Conservation (phyloP, 495 filamentous ascomycete genomes). For the Hypoxylon lienhwacheense region DNA sequence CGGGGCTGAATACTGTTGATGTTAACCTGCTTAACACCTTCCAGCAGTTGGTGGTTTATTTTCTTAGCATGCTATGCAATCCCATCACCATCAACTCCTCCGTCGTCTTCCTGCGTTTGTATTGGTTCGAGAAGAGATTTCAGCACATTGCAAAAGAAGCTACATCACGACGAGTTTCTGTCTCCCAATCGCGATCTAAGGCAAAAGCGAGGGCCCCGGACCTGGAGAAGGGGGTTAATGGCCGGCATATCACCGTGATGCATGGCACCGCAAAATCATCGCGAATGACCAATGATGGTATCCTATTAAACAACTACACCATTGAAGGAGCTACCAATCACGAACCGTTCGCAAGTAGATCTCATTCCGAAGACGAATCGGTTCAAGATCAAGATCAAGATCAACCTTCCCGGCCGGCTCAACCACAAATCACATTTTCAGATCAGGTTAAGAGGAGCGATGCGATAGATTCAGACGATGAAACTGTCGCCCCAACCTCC, state of each 20-base stretch:
- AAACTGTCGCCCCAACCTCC: conserved; percentile 45
- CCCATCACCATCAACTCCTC: conserved; percentile 88
- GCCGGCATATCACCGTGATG: conserved; percentile 73
- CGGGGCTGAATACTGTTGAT: conserved; percentile 86
- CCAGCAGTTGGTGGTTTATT: conserved; percentile 74
- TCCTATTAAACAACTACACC: conserved; percentile 41
- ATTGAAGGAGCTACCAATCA: conserved; percentile 20
- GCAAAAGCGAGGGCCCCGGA: conserved; percentile 57
- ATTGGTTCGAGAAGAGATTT: conserved; percentile 98
- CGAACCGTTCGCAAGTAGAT: conserved; percentile 32
- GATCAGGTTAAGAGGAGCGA: conserved; percentile 58
- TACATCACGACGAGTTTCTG: conserved; percentile 45
- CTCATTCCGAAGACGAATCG: conserved; percentile 31
- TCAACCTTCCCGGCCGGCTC: conserved; percentile 8
- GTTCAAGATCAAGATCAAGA: conserved; percentile 15
- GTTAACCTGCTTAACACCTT: conserved; percentile 73
- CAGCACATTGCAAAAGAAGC: conserved; percentile 65
- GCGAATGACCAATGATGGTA: conserved; percentile 53
- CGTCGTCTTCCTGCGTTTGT: conserved; percentile 87
- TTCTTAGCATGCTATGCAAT: conserved; percentile 73
- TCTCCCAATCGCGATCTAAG: conserved; percentile 57
- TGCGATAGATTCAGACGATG: conserved; percentile 35
- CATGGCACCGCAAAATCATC: conserved; percentile 50
- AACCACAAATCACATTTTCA: conserved; percentile 62
- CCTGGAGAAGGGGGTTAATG: conserved; percentile 69